A percentile compares a stretch with the other conserved stretches of the same genome.
Evolutionary conservation across 805 yeast species (phyloP).

Genomic region (Phaffomyces thermotolerans): DNA sequence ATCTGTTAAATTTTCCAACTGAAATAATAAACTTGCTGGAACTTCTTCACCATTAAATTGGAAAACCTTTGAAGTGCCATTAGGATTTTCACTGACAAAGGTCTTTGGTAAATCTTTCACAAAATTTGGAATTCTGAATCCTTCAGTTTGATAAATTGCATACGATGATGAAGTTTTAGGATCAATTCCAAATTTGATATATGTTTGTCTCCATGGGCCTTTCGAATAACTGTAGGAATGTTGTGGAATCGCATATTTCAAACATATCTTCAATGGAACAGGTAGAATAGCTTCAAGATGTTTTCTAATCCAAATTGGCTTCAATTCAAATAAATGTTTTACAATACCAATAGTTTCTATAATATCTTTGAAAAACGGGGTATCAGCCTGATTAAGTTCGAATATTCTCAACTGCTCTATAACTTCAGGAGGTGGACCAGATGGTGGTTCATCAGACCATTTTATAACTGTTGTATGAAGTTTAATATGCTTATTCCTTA

Average conservation of each 20-base stretch:
- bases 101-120: conserved; percentile 25
- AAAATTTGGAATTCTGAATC: conserved; percentile 41
- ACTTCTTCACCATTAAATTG: conserved; percentile 65
- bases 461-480: conserved; percentile 47
- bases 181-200: conserved; percentile 70
- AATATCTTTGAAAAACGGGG: conserved; percentile 23
- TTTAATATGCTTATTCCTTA: conserved; percentile 38
- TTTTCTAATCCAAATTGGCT: conserved; percentile 83
- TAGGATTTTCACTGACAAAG: conserved; percentile 27
- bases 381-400: conserved; percentile 24
- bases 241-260: conserved; percentile 78
- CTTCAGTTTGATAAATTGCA: conserved; percentile 76
- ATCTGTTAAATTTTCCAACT: conserved; percentile 72
- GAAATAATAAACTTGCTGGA: conserved; percentile 67
- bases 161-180: conserved; percentile 51
- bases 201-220: conserved; percentile 94
- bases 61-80: conserved; percentile 38
- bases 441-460: conserved; percentile 43
- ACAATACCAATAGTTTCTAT: conserved; percentile 24
- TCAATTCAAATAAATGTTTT: conserved; percentile 46
- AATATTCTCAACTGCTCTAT: conserved; percentile 34
- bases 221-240: conserved; percentile 74
- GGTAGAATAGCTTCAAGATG: conserved; percentile 56
- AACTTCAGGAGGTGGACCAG: conserved; percentile 42
- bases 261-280: conserved; percentile 31